Percentiles rank a stretch among this genome's conserved stretches.
These are phyloP conservation scores for Leucocoprinus birnbaumii DNA, from an alignment of 768 basidiomycete genomes.

Conservation along the genomic window DNA sequence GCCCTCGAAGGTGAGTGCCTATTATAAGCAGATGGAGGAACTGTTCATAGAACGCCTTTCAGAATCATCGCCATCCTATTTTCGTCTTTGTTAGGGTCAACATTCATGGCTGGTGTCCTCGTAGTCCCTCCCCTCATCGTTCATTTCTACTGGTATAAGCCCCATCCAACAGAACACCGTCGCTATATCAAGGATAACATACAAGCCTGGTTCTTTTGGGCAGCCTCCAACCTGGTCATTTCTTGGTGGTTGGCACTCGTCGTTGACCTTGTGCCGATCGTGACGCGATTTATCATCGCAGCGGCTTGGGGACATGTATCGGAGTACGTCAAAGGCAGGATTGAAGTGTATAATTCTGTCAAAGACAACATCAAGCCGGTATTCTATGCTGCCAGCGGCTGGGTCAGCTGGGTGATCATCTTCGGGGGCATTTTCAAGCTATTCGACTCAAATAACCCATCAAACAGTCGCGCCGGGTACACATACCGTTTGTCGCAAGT, in stretches of 20 bases:
- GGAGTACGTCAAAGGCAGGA: slow-evolving; percentile 58
- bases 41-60: background rate
- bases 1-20: slow-evolving; percentile 45
- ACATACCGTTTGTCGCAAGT: slow-evolving; percentile 56
- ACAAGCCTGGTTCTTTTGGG: slow-evolving; percentile 82
- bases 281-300: slow-evolving; percentile 50
- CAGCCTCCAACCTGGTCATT: slow-evolving; percentile 70
- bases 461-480: slow-evolving; percentile 54
- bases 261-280: slow-evolving; percentile 62
- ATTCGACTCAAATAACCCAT: slow-evolving; percentile 36
- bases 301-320: slow-evolving; percentile 75
- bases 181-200: slow-evolving; percentile 63
- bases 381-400: slow-evolving; percentile 67
- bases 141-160: slow-evolving; percentile 70
- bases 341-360: slow-evolving; percentile 69
- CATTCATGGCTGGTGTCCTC: slow-evolving; percentile 58
- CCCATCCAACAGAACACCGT: slow-evolving; percentile 51
- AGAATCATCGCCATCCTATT: slow-evolving; percentile 64
- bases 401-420: slow-evolving; percentile 75
- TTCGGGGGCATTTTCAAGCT: slow-evolving; percentile 65
- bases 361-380: slow-evolving; percentile 71
- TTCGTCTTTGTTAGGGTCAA: slow-evolving; percentile 72
- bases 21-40: background rate
- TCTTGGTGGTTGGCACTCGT: slow-evolving; percentile 79
- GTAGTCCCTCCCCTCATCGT: slow-evolving; percentile 60